Percentiles rank a stretch among this genome's conserved stretches.
phyloP scores from a whole-genome alignment of 2,329 filamentous ascomycete species.

The Blastomyces silverae region DNA sequence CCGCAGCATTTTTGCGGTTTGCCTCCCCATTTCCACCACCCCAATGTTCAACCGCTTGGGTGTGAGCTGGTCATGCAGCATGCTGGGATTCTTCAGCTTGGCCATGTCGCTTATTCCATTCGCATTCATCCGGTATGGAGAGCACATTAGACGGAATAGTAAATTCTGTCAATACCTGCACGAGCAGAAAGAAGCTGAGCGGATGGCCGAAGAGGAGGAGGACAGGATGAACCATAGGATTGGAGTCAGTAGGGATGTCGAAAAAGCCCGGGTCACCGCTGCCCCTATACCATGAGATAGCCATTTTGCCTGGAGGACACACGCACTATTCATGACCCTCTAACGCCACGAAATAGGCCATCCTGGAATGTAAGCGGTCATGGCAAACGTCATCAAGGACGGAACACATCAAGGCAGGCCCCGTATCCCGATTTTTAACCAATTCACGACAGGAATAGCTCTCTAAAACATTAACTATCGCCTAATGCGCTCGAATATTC shows the following conservation, averaged over 20 bases:
- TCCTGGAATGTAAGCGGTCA: not conserved
- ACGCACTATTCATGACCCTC: not conserved
- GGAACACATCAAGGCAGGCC: not conserved
- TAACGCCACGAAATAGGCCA: not conserved
- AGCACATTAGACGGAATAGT: constrained; percentile 36
- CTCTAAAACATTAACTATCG: not conserved
- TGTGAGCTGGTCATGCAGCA: constrained; percentile 39
- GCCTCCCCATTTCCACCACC: constrained; percentile 51
- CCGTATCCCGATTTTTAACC: not conserved
- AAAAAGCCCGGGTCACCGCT: constrained; percentile 9
- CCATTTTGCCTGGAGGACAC: not conserved
- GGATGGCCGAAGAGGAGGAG: constrained; percentile 32
- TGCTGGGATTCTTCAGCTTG: constrained; percentile 38
- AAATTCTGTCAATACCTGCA: constrained; percentile 38
- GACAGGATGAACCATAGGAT: constrained; percentile 16
- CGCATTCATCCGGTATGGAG: constrained; percentile 39
- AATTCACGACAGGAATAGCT: not conserved
- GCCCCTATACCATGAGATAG: constrained; percentile 8
- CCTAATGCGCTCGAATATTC: not conserved
- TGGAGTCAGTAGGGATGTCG: constrained; percentile 1
- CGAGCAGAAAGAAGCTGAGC: constrained; percentile 21
- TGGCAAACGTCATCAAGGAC: not conserved
- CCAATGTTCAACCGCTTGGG: constrained; percentile 41
- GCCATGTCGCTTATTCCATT: constrained; percentile 39
- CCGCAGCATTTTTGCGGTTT: constrained; percentile 49